A percentile compares a stretch with the other conserved stretches of the same genome.
phyloP scores from a whole-genome alignment of 1,284 basidiomycete species.

The Wallemia mellicola region DNA sequence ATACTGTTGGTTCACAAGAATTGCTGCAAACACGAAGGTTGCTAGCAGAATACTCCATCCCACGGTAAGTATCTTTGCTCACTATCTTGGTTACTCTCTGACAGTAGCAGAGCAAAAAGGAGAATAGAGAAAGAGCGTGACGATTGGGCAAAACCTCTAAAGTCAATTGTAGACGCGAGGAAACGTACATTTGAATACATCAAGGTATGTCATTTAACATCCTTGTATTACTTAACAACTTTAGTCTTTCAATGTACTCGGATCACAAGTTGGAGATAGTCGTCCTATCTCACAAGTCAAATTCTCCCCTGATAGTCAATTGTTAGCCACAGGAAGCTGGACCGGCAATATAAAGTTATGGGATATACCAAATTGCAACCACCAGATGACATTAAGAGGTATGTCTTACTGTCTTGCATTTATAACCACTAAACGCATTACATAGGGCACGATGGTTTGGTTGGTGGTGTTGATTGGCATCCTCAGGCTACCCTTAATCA shows the following conservation, averaged over 20 bases:
- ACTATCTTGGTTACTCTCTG: slow-evolving; percentile 22
- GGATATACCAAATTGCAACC: slow-evolving; percentile 68
- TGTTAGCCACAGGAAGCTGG: slow-evolving; percentile 82
- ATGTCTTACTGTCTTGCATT: too few species aligned
- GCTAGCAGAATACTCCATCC: slow-evolving; percentile 72
- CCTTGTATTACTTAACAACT: not conserved
- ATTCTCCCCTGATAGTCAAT: slow-evolving; percentile 67
- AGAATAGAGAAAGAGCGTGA: slow-evolving; percentile 62
- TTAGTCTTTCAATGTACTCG: slow-evolving; percentile 63
- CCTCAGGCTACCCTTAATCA: slow-evolving; percentile 66
- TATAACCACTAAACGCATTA: slow-evolving; percentile 44
- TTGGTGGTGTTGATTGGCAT: slow-evolving; percentile 94
- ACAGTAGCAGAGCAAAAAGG: slow-evolving; percentile 48
- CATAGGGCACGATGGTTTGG: slow-evolving; percentile 55
- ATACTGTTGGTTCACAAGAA: slow-evolving; percentile 61
- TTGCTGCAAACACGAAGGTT: slow-evolving; percentile 51
- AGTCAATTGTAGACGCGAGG: slow-evolving; percentile 64
- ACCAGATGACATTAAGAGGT: slow-evolving; percentile 35
- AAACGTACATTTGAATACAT: slow-evolving; percentile 67
- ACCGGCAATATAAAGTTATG: slow-evolving; percentile 79
- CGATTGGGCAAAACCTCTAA: slow-evolving; percentile 61
- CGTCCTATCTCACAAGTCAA: slow-evolving; percentile 76
- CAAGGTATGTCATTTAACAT: slow-evolving; percentile 28
- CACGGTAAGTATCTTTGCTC: slow-evolving; percentile 38
- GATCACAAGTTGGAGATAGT: slow-evolving; percentile 92